phyloP scores from a whole-genome alignment of 768 basidiomycete genomes.

The Agrocybe pediades region DNA sequence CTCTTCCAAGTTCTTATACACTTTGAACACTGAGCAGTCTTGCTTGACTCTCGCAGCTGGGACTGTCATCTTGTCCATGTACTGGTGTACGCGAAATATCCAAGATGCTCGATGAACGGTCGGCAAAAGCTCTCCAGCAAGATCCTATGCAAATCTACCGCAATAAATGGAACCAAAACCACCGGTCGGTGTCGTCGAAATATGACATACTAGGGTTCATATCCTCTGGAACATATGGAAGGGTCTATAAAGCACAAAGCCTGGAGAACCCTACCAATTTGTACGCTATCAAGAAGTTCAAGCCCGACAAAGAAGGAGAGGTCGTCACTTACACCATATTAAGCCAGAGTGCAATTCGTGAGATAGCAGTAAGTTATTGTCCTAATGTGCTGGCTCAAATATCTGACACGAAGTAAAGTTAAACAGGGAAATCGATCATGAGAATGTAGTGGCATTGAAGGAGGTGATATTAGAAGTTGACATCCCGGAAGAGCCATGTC shows the following conservation, averaged over 20 bases:
- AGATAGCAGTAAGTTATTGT: conserved; percentile 60
- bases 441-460: conserved; percentile 87
- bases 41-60: no score
- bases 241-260: conserved; percentile 95
- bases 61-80: no score
- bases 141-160: conserved; percentile 91
- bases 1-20: no score
- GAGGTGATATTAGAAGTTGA: conserved; percentile 98
- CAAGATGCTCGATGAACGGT: conserved; percentile 2
- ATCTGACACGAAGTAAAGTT: conserved; percentile 45
- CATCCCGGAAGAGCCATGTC: no score
- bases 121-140: conserved; percentile 39
- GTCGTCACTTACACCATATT: conserved; percentile 95
- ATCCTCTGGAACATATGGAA: conserved; percentile 95
- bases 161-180: conserved; percentile 69
- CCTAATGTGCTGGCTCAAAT: background rate
- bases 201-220: conserved; percentile 96
- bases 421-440: conserved; percentile 87
- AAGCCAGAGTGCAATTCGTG: conserved; percentile 94
- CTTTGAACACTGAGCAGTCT: no score
- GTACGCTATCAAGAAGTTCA: conserved; percentile 99
- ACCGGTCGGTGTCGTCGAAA: conserved; percentile 71
- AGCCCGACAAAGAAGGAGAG: conserved; percentile 99
- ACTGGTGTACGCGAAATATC: no score
- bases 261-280: conserved; percentile 67